Percentiles rank a stretch among this genome's conserved stretches.
phyloP scores from a whole-genome alignment of 306 rosid genomes.

The Gillenia trifoliata region DNA sequence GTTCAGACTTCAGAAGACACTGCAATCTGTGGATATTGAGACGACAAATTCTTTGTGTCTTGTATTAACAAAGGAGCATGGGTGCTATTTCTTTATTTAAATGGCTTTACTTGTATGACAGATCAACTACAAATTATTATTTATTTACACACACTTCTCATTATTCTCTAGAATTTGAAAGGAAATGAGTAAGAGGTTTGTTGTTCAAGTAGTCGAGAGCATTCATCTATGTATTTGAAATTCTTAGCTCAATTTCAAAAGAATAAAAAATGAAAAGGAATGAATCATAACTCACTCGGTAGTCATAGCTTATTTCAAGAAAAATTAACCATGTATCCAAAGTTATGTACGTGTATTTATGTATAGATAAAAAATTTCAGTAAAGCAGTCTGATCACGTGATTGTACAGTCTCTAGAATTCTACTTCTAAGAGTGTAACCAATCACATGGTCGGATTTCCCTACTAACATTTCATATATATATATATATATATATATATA shows the following conservation, averaged over 20 bases:
- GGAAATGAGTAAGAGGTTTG: neutral
- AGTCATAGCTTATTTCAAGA: too few relatives aligned
- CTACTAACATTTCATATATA: too few relatives aligned
- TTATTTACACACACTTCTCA: neutral
- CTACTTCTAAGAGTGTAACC: neutral
- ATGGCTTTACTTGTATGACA: neutral
- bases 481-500: too few relatives aligned
- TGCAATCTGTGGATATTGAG: neutral
- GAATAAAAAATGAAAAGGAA: too few relatives aligned
- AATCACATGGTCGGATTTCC: neutral
- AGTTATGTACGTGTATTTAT: neutral
- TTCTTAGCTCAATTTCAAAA: too few relatives aligned
- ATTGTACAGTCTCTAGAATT: too few relatives aligned
- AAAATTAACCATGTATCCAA: too few relatives aligned
- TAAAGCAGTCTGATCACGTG: too few relatives aligned
- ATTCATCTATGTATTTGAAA: too few relatives aligned
- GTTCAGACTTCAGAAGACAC: neutral
- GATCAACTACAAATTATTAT: neutral
- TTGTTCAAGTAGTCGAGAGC: neutral
- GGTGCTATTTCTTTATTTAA: neutral
- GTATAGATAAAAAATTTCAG: too few relatives aligned
- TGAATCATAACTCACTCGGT: too few relatives aligned
- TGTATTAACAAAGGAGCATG: neutral
- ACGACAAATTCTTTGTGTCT: neutral
- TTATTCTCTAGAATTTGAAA: neutral